phyloP scores from a whole-genome alignment of 2,329 filamentous ascomycete genomes.

The Beauveria scarabaeidicola region DNA sequence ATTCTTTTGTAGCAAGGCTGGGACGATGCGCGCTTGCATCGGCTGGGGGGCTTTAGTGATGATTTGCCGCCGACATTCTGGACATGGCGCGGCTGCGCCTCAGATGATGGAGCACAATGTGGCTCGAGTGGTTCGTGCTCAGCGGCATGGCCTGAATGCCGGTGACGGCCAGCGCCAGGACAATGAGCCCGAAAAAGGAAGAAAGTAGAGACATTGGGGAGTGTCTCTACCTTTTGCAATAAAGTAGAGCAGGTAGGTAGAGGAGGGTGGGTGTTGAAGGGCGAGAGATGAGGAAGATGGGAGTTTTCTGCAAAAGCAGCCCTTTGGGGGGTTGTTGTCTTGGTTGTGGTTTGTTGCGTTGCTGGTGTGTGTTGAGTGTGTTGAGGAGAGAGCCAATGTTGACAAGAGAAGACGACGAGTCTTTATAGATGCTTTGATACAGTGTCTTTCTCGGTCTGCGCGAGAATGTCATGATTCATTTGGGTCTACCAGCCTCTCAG shows the following conservation, averaged over 20 bases:
- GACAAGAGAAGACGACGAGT: neutral
- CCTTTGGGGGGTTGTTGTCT: neutral
- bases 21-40: neutral
- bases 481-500: neutral
- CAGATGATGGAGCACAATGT: constrained; percentile 1
- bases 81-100: constrained; percentile 7
- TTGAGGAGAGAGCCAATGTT: neutral
- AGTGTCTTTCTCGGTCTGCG: neutral
- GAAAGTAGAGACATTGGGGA: neutral
- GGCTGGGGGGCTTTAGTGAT: neutral
- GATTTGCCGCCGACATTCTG: constrained; percentile 1
- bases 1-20: neutral
- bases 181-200: constrained; percentile 1
- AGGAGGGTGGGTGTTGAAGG: neutral
- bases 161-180: constrained; percentile 3
- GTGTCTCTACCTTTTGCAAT: neutral
- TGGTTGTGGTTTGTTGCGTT: neutral
- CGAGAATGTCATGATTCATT: neutral
- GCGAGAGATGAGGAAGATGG: neutral
- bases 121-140: neutral
- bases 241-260: no score
- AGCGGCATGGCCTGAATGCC: neutral
- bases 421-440: constrained; percentile 1
- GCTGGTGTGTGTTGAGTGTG: neutral
- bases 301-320: no score